Percentiles rank a stretch among this genome's conserved stretches.
These are phyloP conservation scores for Lunasporangiospora selenospora DNA, from an alignment of 192 early-diverging fungal species.

Conservation along the genomic window DNA sequence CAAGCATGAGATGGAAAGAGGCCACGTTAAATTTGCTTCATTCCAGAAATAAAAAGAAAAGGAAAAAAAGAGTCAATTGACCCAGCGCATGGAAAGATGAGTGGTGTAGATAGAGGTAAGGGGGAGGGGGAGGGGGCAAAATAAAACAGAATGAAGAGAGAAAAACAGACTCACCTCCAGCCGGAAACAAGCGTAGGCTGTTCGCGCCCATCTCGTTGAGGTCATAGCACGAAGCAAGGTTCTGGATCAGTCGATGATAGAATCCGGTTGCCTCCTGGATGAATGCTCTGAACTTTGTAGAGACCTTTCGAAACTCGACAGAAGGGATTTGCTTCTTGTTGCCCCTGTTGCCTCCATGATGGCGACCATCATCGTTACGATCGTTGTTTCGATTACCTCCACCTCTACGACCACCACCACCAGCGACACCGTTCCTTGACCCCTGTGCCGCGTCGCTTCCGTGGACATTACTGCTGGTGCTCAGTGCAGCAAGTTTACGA, in stretches of 20 bases:
- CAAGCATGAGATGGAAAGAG: too few relatives aligned
- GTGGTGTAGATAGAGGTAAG: background rate
- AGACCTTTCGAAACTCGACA: constrained; percentile 40
- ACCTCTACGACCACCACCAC: constrained; percentile 6
- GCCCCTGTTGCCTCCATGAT: constrained; percentile 23
- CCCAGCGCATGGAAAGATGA: background rate
- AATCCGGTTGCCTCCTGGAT: constrained; percentile 60
- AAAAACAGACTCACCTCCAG: constrained; percentile 26
- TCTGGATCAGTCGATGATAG: constrained; percentile 57
- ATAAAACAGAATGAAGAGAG: background rate
- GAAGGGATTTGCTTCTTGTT: constrained; percentile 24
- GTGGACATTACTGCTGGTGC: constrained; percentile 1
- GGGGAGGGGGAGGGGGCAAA: background rate
- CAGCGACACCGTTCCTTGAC: background rate
- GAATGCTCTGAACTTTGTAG: constrained; percentile 52
- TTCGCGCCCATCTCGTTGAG: constrained; percentile 44
- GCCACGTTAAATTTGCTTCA: background rate
- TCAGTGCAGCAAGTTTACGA: constrained; percentile 44
- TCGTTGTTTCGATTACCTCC: constrained; percentile 1
- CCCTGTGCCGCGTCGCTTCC: background rate
- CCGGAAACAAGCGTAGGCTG: constrained; percentile 32
- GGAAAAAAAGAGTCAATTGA: background rate
- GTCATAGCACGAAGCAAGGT: constrained; percentile 48
- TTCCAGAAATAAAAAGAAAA: background rate
- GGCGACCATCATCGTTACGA: constrained; percentile 12